Conservation (phyloP, 2,329 filamentous ascomycete species). For the Ophiosphaerella herpotricha region DNA sequence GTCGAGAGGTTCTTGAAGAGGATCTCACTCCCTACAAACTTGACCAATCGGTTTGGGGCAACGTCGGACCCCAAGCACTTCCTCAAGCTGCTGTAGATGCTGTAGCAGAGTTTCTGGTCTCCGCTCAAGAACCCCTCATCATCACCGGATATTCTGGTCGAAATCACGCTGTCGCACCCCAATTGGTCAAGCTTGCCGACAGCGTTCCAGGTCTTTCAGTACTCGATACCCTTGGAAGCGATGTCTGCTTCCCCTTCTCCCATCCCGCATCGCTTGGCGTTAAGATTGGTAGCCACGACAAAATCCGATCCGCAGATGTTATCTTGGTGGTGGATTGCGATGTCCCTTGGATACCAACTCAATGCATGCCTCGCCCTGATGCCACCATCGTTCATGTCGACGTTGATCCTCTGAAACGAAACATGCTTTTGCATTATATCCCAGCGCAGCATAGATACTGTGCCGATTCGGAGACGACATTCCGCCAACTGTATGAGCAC, state of each 20-base stretch:
- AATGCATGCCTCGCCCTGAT: slow-evolving; percentile 61
- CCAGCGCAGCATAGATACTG: slow-evolving; percentile 58
- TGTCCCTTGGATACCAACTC: slow-evolving; percentile 90
- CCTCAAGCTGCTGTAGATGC: slow-evolving; percentile 58
- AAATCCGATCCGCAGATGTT: slow-evolving; percentile 76
- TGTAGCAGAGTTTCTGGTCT: slow-evolving; percentile 67
- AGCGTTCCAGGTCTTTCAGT: slow-evolving; percentile 71
- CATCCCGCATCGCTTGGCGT: slow-evolving; percentile 66
- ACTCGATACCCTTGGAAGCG: slow-evolving; percentile 75
- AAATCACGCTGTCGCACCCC: slow-evolving; percentile 65
- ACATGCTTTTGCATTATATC: slow-evolving; percentile 64
- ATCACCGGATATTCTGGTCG: slow-evolving; percentile 74
- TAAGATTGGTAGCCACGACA: slow-evolving; percentile 73
- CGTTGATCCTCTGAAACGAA: slow-evolving; percentile 67
- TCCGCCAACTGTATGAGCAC: slow-evolving; percentile 71
- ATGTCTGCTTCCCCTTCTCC: slow-evolving; percentile 73
- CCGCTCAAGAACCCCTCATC: slow-evolving; percentile 68
- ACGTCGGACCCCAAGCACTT: slow-evolving; percentile 69
- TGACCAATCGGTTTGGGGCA: slow-evolving; percentile 70
- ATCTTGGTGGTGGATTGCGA: slow-evolving; percentile 88
- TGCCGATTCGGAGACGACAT: slow-evolving; percentile 58
- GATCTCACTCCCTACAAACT: slow-evolving; percentile 67
- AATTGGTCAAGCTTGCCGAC: slow-evolving; percentile 70
- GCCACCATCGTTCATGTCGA: slow-evolving; percentile 69
- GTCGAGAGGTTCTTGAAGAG: slow-evolving; percentile 81